A percentile compares a stretch with the other conserved stretches of the same genome.
Conservation (phyloP, 345 rosid genomes). For the Hibiscus tridactylites region DNA sequence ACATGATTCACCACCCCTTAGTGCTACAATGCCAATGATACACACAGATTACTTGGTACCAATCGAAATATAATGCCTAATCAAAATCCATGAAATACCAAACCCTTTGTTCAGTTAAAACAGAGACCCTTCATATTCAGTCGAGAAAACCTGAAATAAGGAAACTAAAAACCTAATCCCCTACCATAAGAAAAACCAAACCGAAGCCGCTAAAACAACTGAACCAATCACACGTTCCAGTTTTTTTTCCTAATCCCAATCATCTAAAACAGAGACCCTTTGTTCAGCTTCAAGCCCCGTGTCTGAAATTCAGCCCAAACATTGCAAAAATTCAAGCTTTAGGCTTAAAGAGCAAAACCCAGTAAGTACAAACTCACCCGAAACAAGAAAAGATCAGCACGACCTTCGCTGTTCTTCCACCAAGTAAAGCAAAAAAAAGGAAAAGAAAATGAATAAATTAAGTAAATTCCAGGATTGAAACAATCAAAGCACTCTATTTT, state of each 20-base stretch:
- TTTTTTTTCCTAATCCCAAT: conserved; percentile 11
- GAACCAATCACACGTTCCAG: conserved; percentile 2
- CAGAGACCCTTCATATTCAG: no score
- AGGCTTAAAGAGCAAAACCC: conserved; percentile 12
- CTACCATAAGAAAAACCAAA: neutral
- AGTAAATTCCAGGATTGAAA: conserved; percentile 11
- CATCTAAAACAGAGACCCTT: conserved; percentile 15
- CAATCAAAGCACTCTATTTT: conserved; percentile 12
- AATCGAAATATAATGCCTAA: no score
- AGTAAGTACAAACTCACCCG: conserved; percentile 8
- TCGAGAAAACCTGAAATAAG: neutral
- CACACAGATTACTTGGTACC: no score
- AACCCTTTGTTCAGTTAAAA: neutral
- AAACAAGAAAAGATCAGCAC: conserved; percentile 15
- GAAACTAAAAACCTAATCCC: neutral
- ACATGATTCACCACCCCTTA: conserved; percentile 34
- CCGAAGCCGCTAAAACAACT: neutral
- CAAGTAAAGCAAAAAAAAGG: neutral
- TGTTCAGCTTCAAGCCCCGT: conserved; percentile 10
- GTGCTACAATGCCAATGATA: neutral
- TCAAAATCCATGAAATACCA: conserved; percentile 6
- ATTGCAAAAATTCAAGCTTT: conserved; percentile 22
- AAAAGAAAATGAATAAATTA: neutral
- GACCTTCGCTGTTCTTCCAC: conserved; percentile 9
- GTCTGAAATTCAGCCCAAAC: neutral